Conservation (phyloP, 192 early-diverging fungal species). For the Chytriomyces sp. region DNA sequence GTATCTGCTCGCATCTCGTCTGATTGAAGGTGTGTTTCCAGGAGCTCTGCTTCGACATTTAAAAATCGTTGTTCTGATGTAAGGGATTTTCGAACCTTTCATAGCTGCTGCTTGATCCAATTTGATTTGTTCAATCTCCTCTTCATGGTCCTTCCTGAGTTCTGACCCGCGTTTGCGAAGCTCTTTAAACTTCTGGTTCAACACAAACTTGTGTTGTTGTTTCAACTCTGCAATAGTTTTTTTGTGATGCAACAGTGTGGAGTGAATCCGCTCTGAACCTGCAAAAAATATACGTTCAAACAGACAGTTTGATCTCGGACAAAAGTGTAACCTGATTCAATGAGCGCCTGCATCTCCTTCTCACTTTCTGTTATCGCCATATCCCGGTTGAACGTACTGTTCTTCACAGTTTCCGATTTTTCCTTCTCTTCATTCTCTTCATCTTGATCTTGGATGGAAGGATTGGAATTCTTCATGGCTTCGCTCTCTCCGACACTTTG, state of each 20-base stretch:
- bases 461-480: background rate
- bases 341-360: background rate
- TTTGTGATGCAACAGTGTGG: slow-evolving; percentile 20
- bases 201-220: slow-evolving; percentile 12
- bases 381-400: background rate
- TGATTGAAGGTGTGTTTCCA: slow-evolving; percentile 19
- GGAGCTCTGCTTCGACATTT: slow-evolving; percentile 3
- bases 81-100: slow-evolving; percentile 13
- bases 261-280: slow-evolving; percentile 1
- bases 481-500: background rate
- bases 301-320: too few species aligned
- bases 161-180: slow-evolving; percentile 16
- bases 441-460: background rate
- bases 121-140: slow-evolving; percentile 30
- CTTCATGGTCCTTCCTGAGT: slow-evolving; percentile 27
- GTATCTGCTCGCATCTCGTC: slow-evolving; percentile 1
- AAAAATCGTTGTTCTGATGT: background rate
- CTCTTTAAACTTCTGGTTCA: slow-evolving; percentile 16
- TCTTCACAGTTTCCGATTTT: background rate
- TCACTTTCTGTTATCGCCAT: background rate
- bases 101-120: slow-evolving; percentile 15
- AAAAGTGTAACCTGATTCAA: background rate
- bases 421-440: background rate
- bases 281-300: background rate
- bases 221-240: slow-evolving; percentile 16